Conservation (phyloP, 192 early-diverging fungal genomes). For the Umbelopsis isabellina region DNA sequence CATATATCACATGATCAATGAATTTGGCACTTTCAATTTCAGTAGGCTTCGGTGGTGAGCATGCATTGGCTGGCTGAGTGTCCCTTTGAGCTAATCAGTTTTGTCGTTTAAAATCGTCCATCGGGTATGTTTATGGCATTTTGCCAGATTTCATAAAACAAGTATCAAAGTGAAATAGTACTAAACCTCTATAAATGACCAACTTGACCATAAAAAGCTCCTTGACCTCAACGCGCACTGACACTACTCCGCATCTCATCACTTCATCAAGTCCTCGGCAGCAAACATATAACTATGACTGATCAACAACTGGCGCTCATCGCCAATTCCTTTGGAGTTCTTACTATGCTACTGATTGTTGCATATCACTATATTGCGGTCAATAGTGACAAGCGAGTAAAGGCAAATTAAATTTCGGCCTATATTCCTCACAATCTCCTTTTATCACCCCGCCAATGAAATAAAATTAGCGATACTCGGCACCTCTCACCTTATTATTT, state of each 20-base stretch:
- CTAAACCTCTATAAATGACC: too few species aligned
- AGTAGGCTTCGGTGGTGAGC: neutral
- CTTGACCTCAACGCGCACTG: too few species aligned
- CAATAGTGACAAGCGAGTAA: constrained; percentile 35
- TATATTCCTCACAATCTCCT: neutral
- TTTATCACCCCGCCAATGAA: neutral
- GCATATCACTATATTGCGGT: constrained; percentile 57
- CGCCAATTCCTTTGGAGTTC: constrained; percentile 56
- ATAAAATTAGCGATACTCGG: neutral
- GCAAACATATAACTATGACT: constrained; percentile 34
- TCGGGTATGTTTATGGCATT: too few species aligned
- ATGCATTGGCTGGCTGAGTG: constrained; percentile 2
- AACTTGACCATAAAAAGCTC: too few species aligned
- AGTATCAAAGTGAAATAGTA: too few species aligned
- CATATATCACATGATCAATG: neutral
- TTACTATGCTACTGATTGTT: constrained; percentile 57
- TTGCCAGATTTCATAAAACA: too few species aligned
- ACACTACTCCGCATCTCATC: too few species aligned
- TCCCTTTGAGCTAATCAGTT: too few species aligned
- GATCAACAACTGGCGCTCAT: constrained; percentile 54
- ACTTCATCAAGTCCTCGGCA: neutral
- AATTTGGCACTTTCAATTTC: neutral
- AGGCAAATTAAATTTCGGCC: constrained; percentile 1
- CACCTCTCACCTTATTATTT: too few species aligned
- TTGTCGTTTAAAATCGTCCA: too few species aligned